Conservation (phyloP, 2,329 filamentous ascomycete species). For the Fusarium concolor region DNA sequence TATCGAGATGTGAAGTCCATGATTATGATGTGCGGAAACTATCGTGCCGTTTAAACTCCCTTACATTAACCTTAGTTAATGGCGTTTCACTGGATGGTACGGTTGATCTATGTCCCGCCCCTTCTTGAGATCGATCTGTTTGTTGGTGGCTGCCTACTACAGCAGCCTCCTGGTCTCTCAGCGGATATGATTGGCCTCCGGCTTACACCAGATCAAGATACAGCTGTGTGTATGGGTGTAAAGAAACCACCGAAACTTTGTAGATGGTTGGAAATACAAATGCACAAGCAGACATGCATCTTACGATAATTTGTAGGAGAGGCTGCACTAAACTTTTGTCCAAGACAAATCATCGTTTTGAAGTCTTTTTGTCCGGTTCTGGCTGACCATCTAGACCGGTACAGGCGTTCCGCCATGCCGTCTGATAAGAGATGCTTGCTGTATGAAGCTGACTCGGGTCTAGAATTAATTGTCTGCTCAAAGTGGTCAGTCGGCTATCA, state of each 20-base stretch:
- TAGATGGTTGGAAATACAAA: background rate
- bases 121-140: slow-evolving; percentile 34
- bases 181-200: slow-evolving; percentile 30
- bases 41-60: slow-evolving; percentile 9
- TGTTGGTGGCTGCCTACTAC: slow-evolving; percentile 33
- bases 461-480: slow-evolving; percentile 4
- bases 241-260: slow-evolving; percentile 7
- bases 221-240: slow-evolving; percentile 15
- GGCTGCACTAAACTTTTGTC: background rate
- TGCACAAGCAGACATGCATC: background rate
- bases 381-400: background rate
- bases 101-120: slow-evolving; percentile 30
- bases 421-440: slow-evolving; percentile 2
- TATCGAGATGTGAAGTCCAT: slow-evolving; percentile 8
- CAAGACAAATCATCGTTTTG: background rate
- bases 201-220: slow-evolving; percentile 30
- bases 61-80: slow-evolving; percentile 2
- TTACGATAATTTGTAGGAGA: background rate
- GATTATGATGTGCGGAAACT: slow-evolving; percentile 31
- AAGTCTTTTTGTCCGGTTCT: background rate
- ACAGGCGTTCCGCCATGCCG: background rate
- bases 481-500: slow-evolving; percentile 8
- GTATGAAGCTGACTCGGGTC: slow-evolving; percentile 15
- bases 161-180: slow-evolving; percentile 23
- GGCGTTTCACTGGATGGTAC: slow-evolving; percentile 17